phyloP scores from a whole-genome alignment of 2,329 filamentous ascomycete species.

The Calonectria honghensis region DNA sequence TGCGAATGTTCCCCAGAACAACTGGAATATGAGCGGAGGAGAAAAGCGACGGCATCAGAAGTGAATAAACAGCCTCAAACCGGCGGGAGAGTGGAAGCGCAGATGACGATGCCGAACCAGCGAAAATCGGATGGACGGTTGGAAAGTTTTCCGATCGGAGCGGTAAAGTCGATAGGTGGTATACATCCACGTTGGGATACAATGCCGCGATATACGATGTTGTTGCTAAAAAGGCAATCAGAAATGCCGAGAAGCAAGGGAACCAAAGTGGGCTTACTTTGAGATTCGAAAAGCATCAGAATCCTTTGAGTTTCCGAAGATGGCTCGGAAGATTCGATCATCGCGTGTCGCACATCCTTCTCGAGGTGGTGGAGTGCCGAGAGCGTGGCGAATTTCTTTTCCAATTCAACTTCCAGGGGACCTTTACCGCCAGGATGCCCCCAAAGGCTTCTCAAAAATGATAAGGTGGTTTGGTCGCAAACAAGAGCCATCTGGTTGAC shows the following conservation, averaged over 20 bases:
- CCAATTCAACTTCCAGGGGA: constrained; percentile 64
- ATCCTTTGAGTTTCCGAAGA: constrained; percentile 56
- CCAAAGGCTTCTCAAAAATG: constrained; percentile 68
- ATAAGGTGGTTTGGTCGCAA: constrained; percentile 66
- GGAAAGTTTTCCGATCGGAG: constrained; percentile 61
- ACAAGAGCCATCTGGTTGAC: constrained; percentile 49
- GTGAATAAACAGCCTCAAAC: constrained; percentile 71
- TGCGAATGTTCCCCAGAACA: constrained; percentile 74
- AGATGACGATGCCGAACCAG: constrained; percentile 61
- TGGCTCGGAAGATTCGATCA: neutral
- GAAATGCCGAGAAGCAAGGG: neutral
- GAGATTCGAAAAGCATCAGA: constrained; percentile 71
- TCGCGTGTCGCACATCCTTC: constrained; percentile 54
- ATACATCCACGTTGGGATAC: constrained; percentile 63
- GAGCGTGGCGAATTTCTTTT: constrained; percentile 77
- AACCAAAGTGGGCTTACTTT: constrained; percentile 60
- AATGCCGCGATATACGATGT: constrained; percentile 69
- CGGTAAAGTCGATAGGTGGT: constrained; percentile 67
- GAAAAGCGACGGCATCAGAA: constrained; percentile 74
- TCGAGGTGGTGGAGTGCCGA: constrained; percentile 71
- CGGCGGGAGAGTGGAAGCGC: constrained; percentile 61
- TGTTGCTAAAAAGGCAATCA: constrained; percentile 61
- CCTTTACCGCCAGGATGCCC: constrained; percentile 16
- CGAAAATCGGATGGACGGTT: constrained; percentile 64
- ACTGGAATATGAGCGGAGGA: constrained; percentile 73